These are phyloP conservation scores for Cryptomeria japonica DNA, from an alignment of 75 land plant genomes.

Conservation along the genomic window DNA sequence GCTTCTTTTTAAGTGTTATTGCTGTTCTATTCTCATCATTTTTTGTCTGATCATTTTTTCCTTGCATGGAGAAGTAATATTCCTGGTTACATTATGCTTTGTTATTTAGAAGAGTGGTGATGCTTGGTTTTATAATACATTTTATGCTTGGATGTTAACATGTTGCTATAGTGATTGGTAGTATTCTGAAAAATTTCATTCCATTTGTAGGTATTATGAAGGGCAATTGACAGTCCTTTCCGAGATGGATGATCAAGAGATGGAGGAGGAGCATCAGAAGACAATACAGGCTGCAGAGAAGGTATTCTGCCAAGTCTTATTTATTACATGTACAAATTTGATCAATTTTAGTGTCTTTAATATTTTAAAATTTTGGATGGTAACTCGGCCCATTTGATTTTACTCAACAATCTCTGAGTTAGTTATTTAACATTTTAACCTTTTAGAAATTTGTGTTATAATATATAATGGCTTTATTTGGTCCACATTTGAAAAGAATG, in stretches of 20 bases:
- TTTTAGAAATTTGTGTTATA: not conserved
- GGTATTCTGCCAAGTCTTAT: constrained; percentile 31
- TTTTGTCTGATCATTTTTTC: too few species aligned
- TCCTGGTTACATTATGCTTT: not conserved
- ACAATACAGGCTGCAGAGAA: constrained; percentile 78
- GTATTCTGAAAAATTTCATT: not conserved
- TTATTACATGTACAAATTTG: not conserved
- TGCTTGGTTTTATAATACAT: not conserved
- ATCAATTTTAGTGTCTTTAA: not conserved
- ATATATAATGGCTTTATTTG: not conserved
- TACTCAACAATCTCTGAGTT: not conserved
- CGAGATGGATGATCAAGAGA: constrained; percentile 57
- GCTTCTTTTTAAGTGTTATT: too few species aligned
- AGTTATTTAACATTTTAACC: not conserved
- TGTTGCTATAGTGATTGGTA: not conserved
- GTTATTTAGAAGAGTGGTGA: not conserved
- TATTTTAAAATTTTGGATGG: too few species aligned
- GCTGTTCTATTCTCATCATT: too few species aligned
- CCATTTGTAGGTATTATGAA: constrained; percentile 77
- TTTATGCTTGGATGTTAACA: not conserved
- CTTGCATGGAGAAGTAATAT: too few species aligned
- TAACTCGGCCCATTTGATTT: not conserved
- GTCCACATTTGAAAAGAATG: not conserved
- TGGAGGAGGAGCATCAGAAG: constrained; percentile 14
- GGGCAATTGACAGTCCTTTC: constrained; percentile 70